Evolutionary conservation across 139 green algal species (phyloP), one percentile per base, ranked within the genome.

Genomic region (Coccomyxa sp.): DNA sequence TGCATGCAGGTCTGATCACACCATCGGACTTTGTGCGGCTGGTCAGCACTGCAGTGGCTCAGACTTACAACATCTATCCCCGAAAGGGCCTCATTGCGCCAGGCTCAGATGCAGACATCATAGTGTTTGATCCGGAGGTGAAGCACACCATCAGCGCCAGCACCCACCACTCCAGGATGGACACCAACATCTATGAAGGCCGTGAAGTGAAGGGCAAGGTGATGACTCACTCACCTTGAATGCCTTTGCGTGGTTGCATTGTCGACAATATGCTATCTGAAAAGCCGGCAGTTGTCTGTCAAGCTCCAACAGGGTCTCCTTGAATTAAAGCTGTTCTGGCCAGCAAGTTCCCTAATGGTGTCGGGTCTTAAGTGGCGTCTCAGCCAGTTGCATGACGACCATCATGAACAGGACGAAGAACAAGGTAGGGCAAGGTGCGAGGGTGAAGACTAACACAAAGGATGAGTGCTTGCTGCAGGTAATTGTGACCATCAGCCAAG

Each of bases 111-210:
- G 96, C 96, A 31, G 96, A 99, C 77, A 88, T 99, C 58, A 95
- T 98, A 51, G 76, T 99, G 28, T 84, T 99, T 15, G 94, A 99
- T 79, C 96, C 96, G 0, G 58, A 82, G 9, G 77, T 85, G 60
- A 79, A 89, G 58, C 95, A 97, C 85, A 90, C 82, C 27, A 90
- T 99, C 38, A 90, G 85, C 25, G 96, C 94, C 14, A 85, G 83
- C 0, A 93, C 78, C 1, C 92, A 98, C 86, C 94, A 98, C 83
- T 97, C 92, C 13, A 77, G 78, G 14, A 96, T 98, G 79, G 96
- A 99, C 88, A 96, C 93, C 4, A 99, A 98, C 82, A 88, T 99
- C 16, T 99, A 98, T 82, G 96, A 99, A 86, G 96, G 96, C 28
- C 89, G 88, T 82, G 27, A 27, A 0, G 83, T 95, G 17, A 82